Evolutionary conservation across 164 flowering plant genomes (phyloP), one percentile per base, ranked within the genome.

Genomic region (Piper longum): DNA sequence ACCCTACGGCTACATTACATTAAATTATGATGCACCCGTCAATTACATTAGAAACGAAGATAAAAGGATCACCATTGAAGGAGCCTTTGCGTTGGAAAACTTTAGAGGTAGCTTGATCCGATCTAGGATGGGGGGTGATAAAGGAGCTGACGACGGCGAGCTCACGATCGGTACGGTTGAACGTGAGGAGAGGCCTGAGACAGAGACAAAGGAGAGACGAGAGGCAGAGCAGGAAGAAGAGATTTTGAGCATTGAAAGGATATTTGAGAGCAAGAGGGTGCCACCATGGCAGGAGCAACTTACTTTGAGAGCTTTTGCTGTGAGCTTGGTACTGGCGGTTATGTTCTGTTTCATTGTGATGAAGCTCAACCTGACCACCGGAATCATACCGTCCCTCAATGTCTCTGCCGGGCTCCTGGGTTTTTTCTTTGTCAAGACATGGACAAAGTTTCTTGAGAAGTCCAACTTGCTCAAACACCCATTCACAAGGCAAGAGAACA

Each of bases 321-420:
- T 80, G 41, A 80, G 87, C 71, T 63, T 77, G 5, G 7, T 78
- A 9, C 41, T 85, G 64, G 76, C 84, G 40, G 26, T 81, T 1
- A 54, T 85, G 2, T 85, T 85, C 72, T 78, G 63, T 69, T 75
- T 85, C 66, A 85, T 82, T 2, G 89, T 85, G 16, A 69, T 69
- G 71, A 69, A 69, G 59, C 63, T 69, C 40, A 69, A 63, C 19
- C 59, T 69, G 58, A 82, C 86, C 48, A 82, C 86, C 6, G 89
- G 89, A 12, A 69, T 85, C 39, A 81, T 85, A 7, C 89, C 89
- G 0, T 82, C 86, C 0, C 74, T 85, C 16, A 85, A 82, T 43
- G 84, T 85, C 7, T 77, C 85, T 5, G 86, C 89, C 7, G 86
- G 89, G 0, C 51, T 84, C 56, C 51, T 84, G 59, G 86, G 86